Conservation (phyloP, 495 filamentous ascomycete genomes). For the Podospora didyma region DNA sequence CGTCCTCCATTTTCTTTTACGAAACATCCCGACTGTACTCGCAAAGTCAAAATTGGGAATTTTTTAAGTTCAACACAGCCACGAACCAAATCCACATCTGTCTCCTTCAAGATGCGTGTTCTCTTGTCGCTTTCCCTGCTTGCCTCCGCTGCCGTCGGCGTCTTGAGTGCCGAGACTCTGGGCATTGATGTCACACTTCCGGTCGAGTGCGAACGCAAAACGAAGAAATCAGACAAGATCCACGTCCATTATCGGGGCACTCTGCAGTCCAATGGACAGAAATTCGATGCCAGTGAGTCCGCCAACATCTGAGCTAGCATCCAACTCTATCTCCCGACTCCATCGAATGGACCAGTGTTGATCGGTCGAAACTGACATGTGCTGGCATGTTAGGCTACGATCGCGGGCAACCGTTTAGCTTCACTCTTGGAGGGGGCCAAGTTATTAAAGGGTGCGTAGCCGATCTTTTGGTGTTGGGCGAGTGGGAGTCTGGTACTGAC, state of each 20-base stretch:
- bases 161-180: slow-evolving; percentile 53
- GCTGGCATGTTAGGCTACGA: slow-evolving; percentile 53
- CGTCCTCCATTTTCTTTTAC: too few relatives aligned
- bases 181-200: slow-evolving; percentile 70
- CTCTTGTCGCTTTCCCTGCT: slow-evolving; percentile 54
- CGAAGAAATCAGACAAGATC: slow-evolving; percentile 71
- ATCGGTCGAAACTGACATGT: slow-evolving; percentile 22
- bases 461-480: neutral
- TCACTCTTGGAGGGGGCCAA: slow-evolving; percentile 71
- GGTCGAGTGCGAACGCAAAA: slow-evolving; percentile 66
- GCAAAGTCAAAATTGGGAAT: too few relatives aligned
- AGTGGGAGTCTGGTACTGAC: slow-evolving; percentile 14
- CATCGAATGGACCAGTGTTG: neutral
- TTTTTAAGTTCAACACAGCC: too few relatives aligned
- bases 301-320: neutral
- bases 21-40: too few relatives aligned
- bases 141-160: slow-evolving; percentile 47
- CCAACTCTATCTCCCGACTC: too few relatives aligned
- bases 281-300: slow-evolving; percentile 55
- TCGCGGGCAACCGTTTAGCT: slow-evolving; percentile 68
- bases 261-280: slow-evolving; percentile 50
- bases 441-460: slow-evolving; percentile 77
- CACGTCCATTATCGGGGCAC: slow-evolving; percentile 86
- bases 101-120: slow-evolving; percentile 49
- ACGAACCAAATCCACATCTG: neutral